Conservation (phyloP, 192 early-diverging fungal species). For the Podila minutissima region DNA sequence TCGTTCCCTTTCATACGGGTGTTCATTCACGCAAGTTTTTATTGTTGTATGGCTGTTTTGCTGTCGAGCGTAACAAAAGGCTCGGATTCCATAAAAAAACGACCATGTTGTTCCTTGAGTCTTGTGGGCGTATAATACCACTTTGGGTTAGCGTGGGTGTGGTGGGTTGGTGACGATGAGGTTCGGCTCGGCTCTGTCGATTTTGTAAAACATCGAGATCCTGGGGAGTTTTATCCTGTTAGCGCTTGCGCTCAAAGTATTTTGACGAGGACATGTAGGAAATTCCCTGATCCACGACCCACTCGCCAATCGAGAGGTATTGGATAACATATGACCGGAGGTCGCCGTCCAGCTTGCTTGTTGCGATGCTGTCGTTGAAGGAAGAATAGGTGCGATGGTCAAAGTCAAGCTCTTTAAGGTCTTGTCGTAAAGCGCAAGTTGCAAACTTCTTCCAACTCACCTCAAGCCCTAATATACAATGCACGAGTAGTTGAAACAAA, state of each 20-base stretch:
- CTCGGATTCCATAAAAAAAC: background rate
- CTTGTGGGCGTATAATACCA: too few species aligned
- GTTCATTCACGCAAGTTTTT: background rate
- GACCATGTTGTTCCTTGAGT: too few species aligned
- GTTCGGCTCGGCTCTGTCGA: background rate
- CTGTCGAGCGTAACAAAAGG: background rate
- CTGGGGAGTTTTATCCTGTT: background rate
- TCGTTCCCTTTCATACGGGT: background rate
- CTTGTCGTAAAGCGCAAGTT: too few species aligned
- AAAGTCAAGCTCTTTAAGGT: too few species aligned
- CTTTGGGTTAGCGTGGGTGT: background rate
- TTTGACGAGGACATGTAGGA: slow-evolving; percentile 49
- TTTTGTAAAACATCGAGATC: too few species aligned
- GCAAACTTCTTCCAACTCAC: background rate
- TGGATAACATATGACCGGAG: slow-evolving; percentile 54
- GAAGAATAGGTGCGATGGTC: background rate
- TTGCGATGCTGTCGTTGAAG: slow-evolving; percentile 43
- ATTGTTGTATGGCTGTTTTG: background rate
- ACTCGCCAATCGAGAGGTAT: slow-evolving; percentile 62
- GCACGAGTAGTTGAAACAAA: too few species aligned
- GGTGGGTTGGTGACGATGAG: background rate
- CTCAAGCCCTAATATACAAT: background rate
- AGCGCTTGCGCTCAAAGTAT: slow-evolving; percentile 58
- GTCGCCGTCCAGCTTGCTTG: slow-evolving; percentile 57
- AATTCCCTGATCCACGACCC: slow-evolving; percentile 56